Conservation (phyloP, 305 asterid species). For the Solanum hybrid region DNA sequence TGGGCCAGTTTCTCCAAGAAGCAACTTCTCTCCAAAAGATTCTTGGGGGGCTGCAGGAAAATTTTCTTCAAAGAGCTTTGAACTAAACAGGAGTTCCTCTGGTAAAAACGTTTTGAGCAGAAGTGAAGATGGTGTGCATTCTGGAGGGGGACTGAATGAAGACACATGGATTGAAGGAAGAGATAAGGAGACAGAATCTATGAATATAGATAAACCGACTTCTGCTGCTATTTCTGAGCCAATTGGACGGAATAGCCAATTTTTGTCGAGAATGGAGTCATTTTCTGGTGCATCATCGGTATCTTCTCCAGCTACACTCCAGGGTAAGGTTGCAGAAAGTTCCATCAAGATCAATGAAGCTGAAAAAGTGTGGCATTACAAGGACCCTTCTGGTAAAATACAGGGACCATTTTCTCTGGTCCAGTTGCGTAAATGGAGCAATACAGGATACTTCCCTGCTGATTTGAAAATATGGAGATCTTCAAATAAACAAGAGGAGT, state of each 20-base stretch:
- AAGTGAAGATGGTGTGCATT: constrained; percentile 26
- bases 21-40: constrained; percentile 52
- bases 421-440: constrained; percentile 94
- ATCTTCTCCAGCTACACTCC: constrained; percentile 31
- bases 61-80: constrained; percentile 34
- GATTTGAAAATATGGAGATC: constrained; percentile 73
- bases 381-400: constrained; percentile 90
- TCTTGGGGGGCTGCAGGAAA: constrained; percentile 45
- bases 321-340: constrained; percentile 35
- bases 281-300: constrained; percentile 31
- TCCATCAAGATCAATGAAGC: constrained; percentile 63
- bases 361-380: constrained; percentile 83
- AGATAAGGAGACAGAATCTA: constrained; percentile 43
- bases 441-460: constrained; percentile 83
- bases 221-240: constrained; percentile 30
- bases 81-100: constrained; percentile 36
- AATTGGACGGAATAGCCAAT: constrained; percentile 30
- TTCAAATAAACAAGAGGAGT: constrained; percentile 44
- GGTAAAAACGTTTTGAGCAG: constrained; percentile 30
- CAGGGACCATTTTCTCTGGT: constrained; percentile 95
- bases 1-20: constrained; percentile 64
- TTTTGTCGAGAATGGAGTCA: constrained; percentile 38
- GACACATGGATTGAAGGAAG: constrained; percentile 48
- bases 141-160: constrained; percentile 40
- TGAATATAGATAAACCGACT: constrained; percentile 31